Evolutionary conservation across 176 grass and related monocot genomes (phyloP).

Genomic region (Elaeis guineensis): DNA sequence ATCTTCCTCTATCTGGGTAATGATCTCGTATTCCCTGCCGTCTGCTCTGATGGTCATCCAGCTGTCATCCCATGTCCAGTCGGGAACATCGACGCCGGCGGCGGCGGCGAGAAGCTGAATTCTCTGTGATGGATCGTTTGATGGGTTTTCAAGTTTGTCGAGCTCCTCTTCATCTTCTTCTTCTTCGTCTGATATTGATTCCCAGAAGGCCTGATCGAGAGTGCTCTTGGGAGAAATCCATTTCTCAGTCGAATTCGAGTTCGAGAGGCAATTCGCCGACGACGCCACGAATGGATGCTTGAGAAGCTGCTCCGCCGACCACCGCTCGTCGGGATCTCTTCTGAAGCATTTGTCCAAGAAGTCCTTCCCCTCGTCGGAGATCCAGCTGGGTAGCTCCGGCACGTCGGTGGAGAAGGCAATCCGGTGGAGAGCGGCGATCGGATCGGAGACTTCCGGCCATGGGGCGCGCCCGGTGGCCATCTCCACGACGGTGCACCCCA

Average conservation of each 20-base stretch:
- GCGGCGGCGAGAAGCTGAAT: background rate
- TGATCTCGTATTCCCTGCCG: background rate
- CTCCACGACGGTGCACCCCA: slow-evolving; percentile 74
- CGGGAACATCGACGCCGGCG: background rate
- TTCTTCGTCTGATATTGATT: slow-evolving; percentile 16
- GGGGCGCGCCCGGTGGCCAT: slow-evolving; percentile 64
- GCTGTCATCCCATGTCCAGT: slow-evolving; percentile 15
- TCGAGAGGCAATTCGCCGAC: background rate
- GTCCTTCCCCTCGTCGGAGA: slow-evolving; percentile 54
- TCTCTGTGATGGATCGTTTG: background rate
- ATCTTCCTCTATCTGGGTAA: no score
- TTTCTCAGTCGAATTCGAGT: background rate
- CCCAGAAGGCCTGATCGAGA: slow-evolving; percentile 51
- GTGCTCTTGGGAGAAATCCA: slow-evolving; percentile 70
- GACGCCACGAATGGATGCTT: slow-evolving; percentile 51
- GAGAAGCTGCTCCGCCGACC: slow-evolving; percentile 39
- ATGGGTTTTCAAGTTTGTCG: background rate
- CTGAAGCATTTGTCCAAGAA: slow-evolving; percentile 54
- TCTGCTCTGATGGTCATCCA: slow-evolving; percentile 4
- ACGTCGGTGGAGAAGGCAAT: slow-evolving; percentile 62
- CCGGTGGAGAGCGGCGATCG: slow-evolving; percentile 45
- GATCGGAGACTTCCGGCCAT: slow-evolving; percentile 28
- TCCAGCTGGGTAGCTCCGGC: slow-evolving; percentile 44
- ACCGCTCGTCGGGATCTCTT: slow-evolving; percentile 20
- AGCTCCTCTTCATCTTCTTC: slow-evolving; percentile 1